Percentiles rank a stretch among this genome's conserved stretches.
Evolutionary conservation across 768 basidiomycete genomes (phyloP).

Genomic region (Collybia nuda): DNA sequence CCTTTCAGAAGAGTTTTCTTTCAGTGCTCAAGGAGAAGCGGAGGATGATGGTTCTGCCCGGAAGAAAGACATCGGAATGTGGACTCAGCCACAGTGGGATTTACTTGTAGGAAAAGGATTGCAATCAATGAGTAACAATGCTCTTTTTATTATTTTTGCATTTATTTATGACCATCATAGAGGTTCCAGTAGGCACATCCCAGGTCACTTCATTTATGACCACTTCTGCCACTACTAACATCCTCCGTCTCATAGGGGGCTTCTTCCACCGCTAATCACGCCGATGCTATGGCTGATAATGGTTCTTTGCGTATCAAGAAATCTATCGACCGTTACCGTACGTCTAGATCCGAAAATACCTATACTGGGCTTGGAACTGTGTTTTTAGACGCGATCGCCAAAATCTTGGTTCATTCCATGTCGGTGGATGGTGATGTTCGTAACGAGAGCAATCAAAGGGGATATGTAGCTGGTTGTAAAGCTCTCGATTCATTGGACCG

Average conservation of each 20-base stretch:
- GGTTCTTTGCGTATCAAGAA: constrained; percentile 69
- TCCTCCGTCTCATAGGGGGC: constrained; percentile 42
- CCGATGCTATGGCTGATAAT: constrained; percentile 60
- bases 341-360: constrained; percentile 15
- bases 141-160: background rate
- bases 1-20: constrained; percentile 69
- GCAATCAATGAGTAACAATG: constrained; percentile 67
- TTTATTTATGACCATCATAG: constrained; percentile 28
- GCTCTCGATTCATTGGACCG: constrained; percentile 87
- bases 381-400: constrained; percentile 71
- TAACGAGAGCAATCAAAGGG: constrained; percentile 39
- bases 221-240: background rate
- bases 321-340: constrained; percentile 61
- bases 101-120: constrained; percentile 82
- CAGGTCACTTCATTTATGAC: constrained; percentile 38
- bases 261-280: constrained; percentile 66
- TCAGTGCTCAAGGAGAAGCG: constrained; percentile 52
- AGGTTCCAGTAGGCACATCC: constrained; percentile 70
- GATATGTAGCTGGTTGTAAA: constrained; percentile 79
- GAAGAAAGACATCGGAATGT: constrained; percentile 89
- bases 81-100: constrained; percentile 82
- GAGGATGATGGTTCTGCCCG: constrained; percentile 54
- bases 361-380: constrained; percentile 3
- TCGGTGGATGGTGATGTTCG: constrained; percentile 72
- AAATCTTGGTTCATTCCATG: constrained; percentile 88